Evolutionary conservation across 352 stramenopile genomes (phyloP).

Genomic region (Elongisporangium undulatum): DNA sequence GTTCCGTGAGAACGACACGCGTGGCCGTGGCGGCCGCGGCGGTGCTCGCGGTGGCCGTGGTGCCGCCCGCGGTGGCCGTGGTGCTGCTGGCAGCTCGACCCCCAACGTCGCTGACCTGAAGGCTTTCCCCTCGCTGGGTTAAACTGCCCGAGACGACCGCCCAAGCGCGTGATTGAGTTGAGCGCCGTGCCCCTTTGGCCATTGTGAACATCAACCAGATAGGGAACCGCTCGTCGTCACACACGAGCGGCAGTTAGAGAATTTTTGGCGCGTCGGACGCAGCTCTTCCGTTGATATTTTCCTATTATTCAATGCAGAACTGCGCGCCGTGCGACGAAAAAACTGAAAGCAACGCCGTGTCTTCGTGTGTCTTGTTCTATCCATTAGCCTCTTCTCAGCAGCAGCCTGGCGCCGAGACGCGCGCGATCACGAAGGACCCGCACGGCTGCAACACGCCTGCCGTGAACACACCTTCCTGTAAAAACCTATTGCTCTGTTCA

Average conservation of each 20-base stretch:
- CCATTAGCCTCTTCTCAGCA: conserved; percentile 3
- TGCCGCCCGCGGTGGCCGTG: conserved; percentile 28
- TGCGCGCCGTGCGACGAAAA: conserved; percentile 54
- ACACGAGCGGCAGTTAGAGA: conserved; percentile 65
- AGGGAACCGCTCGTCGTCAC: conserved; percentile 45
- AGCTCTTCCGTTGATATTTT: conserved; percentile 56
- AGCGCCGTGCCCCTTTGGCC: conserved; percentile 19
- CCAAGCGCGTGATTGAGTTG: conserved; percentile 33
- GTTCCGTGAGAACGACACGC: conserved; percentile 54
- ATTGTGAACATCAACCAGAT: conserved; percentile 42
- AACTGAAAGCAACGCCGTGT: conserved; percentile 11
- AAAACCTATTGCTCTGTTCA: too few relatives aligned
- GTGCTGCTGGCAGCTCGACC: conserved; percentile 39
- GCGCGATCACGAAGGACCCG: conserved; percentile 35
- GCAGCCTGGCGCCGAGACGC: conserved; percentile 1
- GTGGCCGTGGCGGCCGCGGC: conserved; percentile 38
- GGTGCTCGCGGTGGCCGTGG: conserved; percentile 52
- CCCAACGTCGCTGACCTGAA: conserved; percentile 82
- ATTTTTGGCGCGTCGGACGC: conserved; percentile 57
- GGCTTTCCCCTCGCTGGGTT: conserved; percentile 83
- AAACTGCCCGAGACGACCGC: conserved; percentile 46
- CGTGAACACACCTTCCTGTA: conserved; percentile 37
- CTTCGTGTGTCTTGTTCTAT: conserved; percentile 16
- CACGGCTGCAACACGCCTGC: conserved; percentile 37
- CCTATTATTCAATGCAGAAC: conserved; percentile 76